Evolutionary conservation across 208 protist species (phyloP).

Genomic region (Leishmania amazonensis): DNA sequence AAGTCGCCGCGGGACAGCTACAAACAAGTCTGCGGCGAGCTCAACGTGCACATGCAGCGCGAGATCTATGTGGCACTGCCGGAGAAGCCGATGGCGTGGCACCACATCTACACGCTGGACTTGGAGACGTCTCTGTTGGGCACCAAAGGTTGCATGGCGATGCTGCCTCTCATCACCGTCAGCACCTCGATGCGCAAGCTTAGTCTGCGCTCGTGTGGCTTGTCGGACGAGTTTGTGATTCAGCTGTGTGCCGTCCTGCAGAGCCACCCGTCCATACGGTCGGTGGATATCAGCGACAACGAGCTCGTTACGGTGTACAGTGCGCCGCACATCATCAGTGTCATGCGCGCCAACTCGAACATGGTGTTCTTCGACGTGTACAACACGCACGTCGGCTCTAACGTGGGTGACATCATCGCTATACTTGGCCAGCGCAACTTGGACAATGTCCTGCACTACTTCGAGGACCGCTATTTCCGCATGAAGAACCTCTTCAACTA

Average conservation of each 20-base stretch:
- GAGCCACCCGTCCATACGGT: constrained; percentile 65
- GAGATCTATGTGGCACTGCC: constrained; percentile 55
- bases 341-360: constrained; percentile 77
- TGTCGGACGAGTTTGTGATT: constrained; percentile 75
- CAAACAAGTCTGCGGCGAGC: constrained; percentile 76
- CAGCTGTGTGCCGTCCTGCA: constrained; percentile 62
- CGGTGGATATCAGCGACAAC: constrained; percentile 77
- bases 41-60: constrained; percentile 65
- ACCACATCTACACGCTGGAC: constrained; percentile 70
- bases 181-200: constrained; percentile 74
- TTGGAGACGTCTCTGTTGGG: constrained; percentile 55
- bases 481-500: constrained; percentile 87
- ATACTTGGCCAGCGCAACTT: constrained; percentile 57
- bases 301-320: constrained; percentile 77
- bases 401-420: constrained; percentile 72
- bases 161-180: constrained; percentile 74
- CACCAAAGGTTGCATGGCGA: constrained; percentile 74
- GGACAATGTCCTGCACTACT: constrained; percentile 68
- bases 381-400: constrained; percentile 72
- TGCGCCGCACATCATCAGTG: constrained; percentile 61
- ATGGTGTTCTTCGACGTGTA: constrained; percentile 67
- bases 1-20: constrained; percentile 81
- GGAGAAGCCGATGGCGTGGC: constrained; percentile 63
- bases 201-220: constrained; percentile 53
- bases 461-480: constrained; percentile 79